Evolutionary conservation across 495 filamentous ascomycete genomes (phyloP).

Genomic region (Chlorociboria aeruginascens): DNA sequence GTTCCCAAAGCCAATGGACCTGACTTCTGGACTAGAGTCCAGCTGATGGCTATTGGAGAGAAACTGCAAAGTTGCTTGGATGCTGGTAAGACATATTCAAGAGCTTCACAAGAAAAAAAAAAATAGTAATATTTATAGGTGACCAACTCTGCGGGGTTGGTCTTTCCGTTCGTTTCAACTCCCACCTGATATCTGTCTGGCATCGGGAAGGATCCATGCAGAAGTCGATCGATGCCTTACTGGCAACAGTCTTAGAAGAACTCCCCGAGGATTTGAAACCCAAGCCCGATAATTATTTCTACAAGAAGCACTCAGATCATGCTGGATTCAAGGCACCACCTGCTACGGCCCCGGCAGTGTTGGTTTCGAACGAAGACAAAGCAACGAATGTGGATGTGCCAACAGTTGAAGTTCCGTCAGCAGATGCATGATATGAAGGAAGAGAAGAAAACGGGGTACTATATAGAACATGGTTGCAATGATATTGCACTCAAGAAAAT

Average conservation of each 20-base stretch:
- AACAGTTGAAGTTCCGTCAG: constrained; percentile 9
- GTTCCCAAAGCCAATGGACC: constrained; percentile 60
- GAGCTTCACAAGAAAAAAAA: background rate
- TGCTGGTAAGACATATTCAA: constrained; percentile 37
- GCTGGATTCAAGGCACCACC: constrained; percentile 40
- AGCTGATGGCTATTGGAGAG: constrained; percentile 76
- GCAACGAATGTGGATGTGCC: background rate
- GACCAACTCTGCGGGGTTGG: constrained; percentile 74
- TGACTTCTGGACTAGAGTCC: constrained; percentile 70
- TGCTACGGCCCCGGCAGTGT: background rate
- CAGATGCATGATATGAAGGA: constrained; percentile 7
- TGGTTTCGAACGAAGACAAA: too few species aligned
- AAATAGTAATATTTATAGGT: constrained; percentile 26
- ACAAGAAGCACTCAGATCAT: constrained; percentile 47
- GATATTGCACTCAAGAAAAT: background rate
- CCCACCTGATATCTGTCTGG: constrained; percentile 75
- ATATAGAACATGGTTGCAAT: background rate
- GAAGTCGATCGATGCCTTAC: constrained; percentile 57
- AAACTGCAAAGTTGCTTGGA: constrained; percentile 66
- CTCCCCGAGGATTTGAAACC: constrained; percentile 56
- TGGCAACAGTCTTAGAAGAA: constrained; percentile 53
- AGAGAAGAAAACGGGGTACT: background rate
- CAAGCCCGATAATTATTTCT: constrained; percentile 57
- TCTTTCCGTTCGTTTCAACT: constrained; percentile 62
- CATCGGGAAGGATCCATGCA: constrained; percentile 68